phyloP scores from a whole-genome alignment of 2,329 filamentous ascomycete species.

The Cladobotryum protrusum region DNA sequence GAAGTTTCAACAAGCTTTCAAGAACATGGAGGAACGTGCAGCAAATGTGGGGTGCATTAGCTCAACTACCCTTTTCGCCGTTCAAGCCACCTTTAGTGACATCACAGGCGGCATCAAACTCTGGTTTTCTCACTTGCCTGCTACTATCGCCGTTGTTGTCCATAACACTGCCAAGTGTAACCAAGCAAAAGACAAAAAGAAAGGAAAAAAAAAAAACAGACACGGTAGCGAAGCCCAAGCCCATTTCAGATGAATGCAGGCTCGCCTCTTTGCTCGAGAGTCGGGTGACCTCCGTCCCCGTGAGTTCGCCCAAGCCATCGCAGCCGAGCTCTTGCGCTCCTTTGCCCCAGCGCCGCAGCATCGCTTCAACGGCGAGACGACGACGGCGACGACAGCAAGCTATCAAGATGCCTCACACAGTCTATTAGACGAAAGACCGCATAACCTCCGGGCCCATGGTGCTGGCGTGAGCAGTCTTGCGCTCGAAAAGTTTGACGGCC shows the following conservation, averaged over 20 bases:
- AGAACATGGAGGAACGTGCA: not conserved
- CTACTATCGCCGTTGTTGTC: no score
- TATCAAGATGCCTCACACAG: not conserved
- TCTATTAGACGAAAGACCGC: slow-evolving; percentile 22
- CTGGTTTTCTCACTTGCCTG: not conserved
- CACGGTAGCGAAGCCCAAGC: no score
- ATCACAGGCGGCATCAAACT: not conserved
- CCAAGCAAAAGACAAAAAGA: not conserved
- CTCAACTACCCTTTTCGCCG: not conserved
- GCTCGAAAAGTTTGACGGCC: slow-evolving; percentile 74
- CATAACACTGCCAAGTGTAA: no score
- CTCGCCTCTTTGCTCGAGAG: slow-evolving; percentile 69
- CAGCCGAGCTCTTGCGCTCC: slow-evolving; percentile 59
- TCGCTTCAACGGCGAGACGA: slow-evolving; percentile 57
- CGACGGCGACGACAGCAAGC: slow-evolving; percentile 1
- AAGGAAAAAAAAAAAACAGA: no score
- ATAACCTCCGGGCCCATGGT: slow-evolving; percentile 58
- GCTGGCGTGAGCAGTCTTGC: slow-evolving; percentile 74
- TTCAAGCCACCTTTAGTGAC: slow-evolving; percentile 3
- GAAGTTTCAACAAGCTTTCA: no score
- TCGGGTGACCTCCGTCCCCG: slow-evolving; percentile 60
- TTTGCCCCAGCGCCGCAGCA: slow-evolving; percentile 62
- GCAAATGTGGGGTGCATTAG: slow-evolving; percentile 11
- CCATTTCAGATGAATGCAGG: slow-evolving; percentile 53
- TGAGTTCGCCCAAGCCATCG: slow-evolving; percentile 59